Evolutionary conservation across 345 rosid species (phyloP).

Genomic region (Pugionium dolabratum): DNA sequence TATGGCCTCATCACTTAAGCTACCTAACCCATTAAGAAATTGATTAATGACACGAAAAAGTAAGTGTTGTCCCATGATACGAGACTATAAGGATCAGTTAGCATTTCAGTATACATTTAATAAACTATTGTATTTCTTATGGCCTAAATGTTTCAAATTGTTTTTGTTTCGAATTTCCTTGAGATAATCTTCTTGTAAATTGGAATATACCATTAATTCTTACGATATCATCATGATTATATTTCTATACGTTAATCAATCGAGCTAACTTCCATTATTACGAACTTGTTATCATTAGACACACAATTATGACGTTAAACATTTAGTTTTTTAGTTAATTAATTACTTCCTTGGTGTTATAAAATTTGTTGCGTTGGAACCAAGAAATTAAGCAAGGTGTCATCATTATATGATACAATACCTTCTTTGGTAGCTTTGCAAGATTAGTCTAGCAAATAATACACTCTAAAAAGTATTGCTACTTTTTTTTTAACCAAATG

Average conservation of each 20-base stretch:
- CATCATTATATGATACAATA: constrained; percentile 19
- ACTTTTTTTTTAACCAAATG: too few relatives aligned
- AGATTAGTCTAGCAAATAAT: constrained; percentile 14
- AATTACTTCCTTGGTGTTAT: background rate
- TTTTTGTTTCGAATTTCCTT: too few relatives aligned
- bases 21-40: constrained; percentile 37
- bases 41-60: constrained; percentile 15
- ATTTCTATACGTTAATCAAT: too few relatives aligned
- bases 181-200: too few relatives aligned
- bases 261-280: constrained; percentile 9
- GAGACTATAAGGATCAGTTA: constrained; percentile 9
- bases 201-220: background rate
- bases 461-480: background rate
- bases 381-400: constrained; percentile 21
- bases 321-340: constrained; percentile 7
- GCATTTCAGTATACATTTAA: background rate
- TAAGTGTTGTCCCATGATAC: constrained; percentile 19
- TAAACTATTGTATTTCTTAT: too few relatives aligned
- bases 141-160: background rate
- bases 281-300: constrained; percentile 24
- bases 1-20: constrained; percentile 37
- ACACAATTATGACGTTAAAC: constrained; percentile 27
- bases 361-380: background rate
- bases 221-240: background rate
- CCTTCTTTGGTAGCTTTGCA: constrained; percentile 17